phyloP scores from a whole-genome alignment of 495 filamentous ascomycete genomes.

The Tuber brumale region DNA sequence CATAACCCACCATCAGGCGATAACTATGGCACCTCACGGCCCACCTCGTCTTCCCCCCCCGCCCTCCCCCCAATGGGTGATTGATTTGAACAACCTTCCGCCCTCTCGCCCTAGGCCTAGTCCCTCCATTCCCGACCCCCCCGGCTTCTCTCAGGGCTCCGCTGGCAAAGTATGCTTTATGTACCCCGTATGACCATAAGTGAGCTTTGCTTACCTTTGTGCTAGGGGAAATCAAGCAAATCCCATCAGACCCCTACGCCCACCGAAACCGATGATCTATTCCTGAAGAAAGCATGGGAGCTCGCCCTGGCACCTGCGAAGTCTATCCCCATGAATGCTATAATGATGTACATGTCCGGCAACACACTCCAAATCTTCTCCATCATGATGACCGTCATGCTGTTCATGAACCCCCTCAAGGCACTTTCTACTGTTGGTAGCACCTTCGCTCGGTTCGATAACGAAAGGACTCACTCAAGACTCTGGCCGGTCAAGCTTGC shows the following conservation, averaged over 20 bases:
- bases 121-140: constrained; percentile 69
- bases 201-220: constrained; percentile 43
- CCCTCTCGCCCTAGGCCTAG: constrained; percentile 49
- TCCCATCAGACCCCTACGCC: constrained; percentile 51
- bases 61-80: constrained; percentile 66
- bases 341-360: constrained; percentile 99
- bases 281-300: constrained; percentile 99
- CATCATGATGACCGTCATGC: constrained; percentile 99
- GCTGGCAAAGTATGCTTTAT: constrained; percentile 51
- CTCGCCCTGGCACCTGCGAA: constrained; percentile 91
- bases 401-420: constrained; percentile 92
- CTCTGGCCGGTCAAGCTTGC: constrained; percentile 74
- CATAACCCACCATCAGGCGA: background rate
- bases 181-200: background rate
- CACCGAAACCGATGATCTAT: constrained; percentile 85
- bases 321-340: constrained; percentile 90
- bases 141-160: constrained; percentile 62
- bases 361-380: constrained; percentile 98
- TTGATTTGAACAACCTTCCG: constrained; percentile 64
- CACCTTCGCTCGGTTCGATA: constrained; percentile 82
- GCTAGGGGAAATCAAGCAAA: constrained; percentile 39
- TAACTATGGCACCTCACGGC: constrained; percentile 31
- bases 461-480: constrained; percentile 63
- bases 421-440: constrained; percentile 70
- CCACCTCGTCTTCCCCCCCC: constrained; percentile 36